phyloP scores from a whole-genome alignment of 2,329 filamentous ascomycete genomes.

The Pseudocercospora cruenta region DNA sequence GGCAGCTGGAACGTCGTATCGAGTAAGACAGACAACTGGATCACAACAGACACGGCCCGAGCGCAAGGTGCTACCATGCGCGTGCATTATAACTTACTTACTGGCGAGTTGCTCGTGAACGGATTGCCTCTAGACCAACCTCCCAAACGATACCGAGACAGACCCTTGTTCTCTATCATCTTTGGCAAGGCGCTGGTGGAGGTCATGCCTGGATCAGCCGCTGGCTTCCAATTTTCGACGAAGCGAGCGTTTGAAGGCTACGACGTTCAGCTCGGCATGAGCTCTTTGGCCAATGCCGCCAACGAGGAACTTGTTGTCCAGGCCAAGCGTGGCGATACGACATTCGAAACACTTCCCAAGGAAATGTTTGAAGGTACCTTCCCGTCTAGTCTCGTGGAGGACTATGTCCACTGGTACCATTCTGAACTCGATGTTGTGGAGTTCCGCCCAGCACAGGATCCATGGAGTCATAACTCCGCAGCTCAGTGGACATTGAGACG shows the following conservation, averaged over 20 bases:
- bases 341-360: neutral
- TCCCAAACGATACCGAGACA: slow-evolving; percentile 55
- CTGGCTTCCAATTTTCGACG: slow-evolving; percentile 59
- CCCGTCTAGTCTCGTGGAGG: neutral
- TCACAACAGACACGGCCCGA: slow-evolving; percentile 32
- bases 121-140: slow-evolving; percentile 56
- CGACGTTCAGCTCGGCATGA: slow-evolving; percentile 1
- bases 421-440: neutral
- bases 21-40: slow-evolving; percentile 23
- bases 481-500: neutral
- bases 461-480: neutral
- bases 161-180: slow-evolving; percentile 50
- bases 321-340: neutral
- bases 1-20: slow-evolving; percentile 17
- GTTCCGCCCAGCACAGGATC: neutral
- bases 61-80: slow-evolving; percentile 32
- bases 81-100: slow-evolving; percentile 51
- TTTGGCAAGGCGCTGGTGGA: slow-evolving; percentile 59
- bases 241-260: slow-evolving; percentile 36
- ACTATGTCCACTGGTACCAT: neutral
- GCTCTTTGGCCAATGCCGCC: neutral
- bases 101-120: slow-evolving; percentile 55
- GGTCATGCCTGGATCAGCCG: slow-evolving; percentile 55
- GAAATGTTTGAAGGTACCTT: neutral
- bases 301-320: neutral